Percentiles rank a stretch among this genome's conserved stretches.
Evolutionary conservation across 2,329 filamentous ascomycete genomes (phyloP).

Genomic region (Tolypocladium endophyticum): DNA sequence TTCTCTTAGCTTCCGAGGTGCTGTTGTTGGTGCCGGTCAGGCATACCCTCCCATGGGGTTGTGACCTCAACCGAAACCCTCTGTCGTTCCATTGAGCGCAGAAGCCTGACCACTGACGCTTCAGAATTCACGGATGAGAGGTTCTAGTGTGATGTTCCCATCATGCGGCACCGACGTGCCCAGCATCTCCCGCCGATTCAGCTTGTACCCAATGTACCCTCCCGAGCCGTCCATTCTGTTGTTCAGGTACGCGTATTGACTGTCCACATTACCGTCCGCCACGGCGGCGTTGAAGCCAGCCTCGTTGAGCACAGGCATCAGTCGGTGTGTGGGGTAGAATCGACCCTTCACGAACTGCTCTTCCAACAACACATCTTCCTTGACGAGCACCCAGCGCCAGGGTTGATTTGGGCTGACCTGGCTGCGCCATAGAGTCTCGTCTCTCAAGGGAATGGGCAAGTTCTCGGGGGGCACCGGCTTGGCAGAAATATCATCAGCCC

Average conservation of each 20-base stretch:
- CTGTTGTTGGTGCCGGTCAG: background rate
- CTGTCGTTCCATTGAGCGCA: background rate
- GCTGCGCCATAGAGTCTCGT: slow-evolving; percentile 28
- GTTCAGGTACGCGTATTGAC: slow-evolving; percentile 40
- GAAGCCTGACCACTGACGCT: background rate
- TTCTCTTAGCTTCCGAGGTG: background rate
- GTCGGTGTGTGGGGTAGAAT: slow-evolving; percentile 46
- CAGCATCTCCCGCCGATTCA: slow-evolving; percentile 30
- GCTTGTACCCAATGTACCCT: slow-evolving; percentile 28
- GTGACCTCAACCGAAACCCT: background rate
- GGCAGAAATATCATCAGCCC: slow-evolving; percentile 12
- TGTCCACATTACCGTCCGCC: slow-evolving; percentile 27
- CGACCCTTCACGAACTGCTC: slow-evolving; percentile 40
- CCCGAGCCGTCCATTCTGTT: slow-evolving; percentile 35
- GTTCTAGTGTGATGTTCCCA: slow-evolving; percentile 22
- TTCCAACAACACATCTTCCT: slow-evolving; percentile 34
- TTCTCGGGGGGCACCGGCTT: slow-evolving; percentile 23
- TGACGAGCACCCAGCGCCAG: slow-evolving; percentile 29
- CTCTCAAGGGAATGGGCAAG: slow-evolving; percentile 29
- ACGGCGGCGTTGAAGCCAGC: slow-evolving; percentile 25
- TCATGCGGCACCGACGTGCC: slow-evolving; percentile 29
- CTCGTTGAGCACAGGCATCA: slow-evolving; percentile 39
- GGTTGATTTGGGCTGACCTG: slow-evolving; percentile 19
- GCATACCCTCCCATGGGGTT: background rate
- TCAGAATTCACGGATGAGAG: slow-evolving; percentile 23